These are phyloP conservation scores for Petunia secreta DNA, from an alignment of 257 asterid species.

Conservation along the genomic window DNA sequence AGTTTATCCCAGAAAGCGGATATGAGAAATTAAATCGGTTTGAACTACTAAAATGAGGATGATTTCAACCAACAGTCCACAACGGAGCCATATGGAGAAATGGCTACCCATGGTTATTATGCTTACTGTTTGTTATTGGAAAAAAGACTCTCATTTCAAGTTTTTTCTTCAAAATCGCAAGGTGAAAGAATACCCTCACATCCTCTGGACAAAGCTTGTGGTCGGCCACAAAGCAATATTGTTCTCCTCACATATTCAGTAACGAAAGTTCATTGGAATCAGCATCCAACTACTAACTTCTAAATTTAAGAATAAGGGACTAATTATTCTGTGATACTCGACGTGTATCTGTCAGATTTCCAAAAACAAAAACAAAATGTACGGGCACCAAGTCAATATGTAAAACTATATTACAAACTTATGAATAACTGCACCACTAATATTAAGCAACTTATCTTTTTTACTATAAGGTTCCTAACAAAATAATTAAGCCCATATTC, in stretches of 20 bases:
- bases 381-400: slow-evolving; percentile 2
- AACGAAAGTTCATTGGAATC: neutral
- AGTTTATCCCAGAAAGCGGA: slow-evolving; percentile 1
- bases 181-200: slow-evolving; percentile 10
- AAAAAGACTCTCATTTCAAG: slow-evolving; percentile 8
- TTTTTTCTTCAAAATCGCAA: neutral
- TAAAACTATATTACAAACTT: neutral
- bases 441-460: slow-evolving; percentile 6
- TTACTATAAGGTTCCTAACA: slow-evolving; percentile 11
- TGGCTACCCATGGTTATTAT: neutral
- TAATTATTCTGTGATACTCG: neutral
- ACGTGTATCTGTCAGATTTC: neutral
- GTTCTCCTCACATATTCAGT: neutral
- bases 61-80: slow-evolving; percentile 14
- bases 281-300: slow-evolving; percentile 19
- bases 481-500: neutral
- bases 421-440: neutral
- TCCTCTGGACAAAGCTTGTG: slow-evolving; percentile 12
- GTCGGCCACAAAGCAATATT: neutral
- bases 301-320: neutral
- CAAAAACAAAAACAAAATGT: neutral
- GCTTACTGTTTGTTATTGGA: neutral
- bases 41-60: slow-evolving; percentile 12
- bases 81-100: slow-evolving; percentile 12
- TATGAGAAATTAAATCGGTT: slow-evolving; percentile 6